A percentile compares a stretch with the other conserved stretches of the same genome.
These are phyloP conservation scores for Cucumis melo DNA, from an alignment of 306 rosid genomes.

Conservation along the genomic window DNA sequence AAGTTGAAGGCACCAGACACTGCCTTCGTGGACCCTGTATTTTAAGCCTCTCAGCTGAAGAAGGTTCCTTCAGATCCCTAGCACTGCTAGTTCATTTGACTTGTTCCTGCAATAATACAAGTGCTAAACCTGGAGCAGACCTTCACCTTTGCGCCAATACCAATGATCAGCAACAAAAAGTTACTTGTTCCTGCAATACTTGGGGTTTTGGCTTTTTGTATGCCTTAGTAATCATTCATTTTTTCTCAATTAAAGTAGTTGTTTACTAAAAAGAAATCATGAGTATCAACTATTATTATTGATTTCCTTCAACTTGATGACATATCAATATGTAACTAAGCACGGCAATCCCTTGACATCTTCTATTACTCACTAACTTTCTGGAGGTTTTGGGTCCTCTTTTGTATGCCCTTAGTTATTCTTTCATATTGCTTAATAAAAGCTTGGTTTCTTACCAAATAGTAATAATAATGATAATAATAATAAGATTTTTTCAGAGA, in stretches of 20 bases:
- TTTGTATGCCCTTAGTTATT: not conserved
- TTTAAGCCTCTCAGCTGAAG: not conserved
- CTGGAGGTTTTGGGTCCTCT: not conserved
- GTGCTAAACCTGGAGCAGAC: not conserved
- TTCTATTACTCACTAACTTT: not conserved
- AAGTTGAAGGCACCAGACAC: not conserved
- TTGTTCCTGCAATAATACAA: not conserved
- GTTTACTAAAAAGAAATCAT: not conserved
- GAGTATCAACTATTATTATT: not conserved
- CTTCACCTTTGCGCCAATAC: not conserved
- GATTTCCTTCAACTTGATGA: not conserved
- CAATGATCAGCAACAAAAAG: not conserved
- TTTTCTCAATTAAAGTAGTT: not conserved
- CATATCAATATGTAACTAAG: not conserved
- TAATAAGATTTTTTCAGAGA: not conserved
- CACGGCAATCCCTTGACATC: not conserved
- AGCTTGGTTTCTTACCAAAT: not conserved
- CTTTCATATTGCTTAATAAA: not conserved
- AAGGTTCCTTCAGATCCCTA: not conserved
- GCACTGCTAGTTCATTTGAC: not conserved
- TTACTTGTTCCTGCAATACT: not conserved
- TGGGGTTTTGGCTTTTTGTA: too few species aligned
- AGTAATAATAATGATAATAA: too few species aligned
- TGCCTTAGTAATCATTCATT: not conserved
- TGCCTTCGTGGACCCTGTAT: not conserved